A percentile compares a stretch with the other conserved stretches of the same genome.
phyloP scores from a whole-genome alignment of 2,329 filamentous ascomycete genomes.

The Emydomyces testavorans region DNA sequence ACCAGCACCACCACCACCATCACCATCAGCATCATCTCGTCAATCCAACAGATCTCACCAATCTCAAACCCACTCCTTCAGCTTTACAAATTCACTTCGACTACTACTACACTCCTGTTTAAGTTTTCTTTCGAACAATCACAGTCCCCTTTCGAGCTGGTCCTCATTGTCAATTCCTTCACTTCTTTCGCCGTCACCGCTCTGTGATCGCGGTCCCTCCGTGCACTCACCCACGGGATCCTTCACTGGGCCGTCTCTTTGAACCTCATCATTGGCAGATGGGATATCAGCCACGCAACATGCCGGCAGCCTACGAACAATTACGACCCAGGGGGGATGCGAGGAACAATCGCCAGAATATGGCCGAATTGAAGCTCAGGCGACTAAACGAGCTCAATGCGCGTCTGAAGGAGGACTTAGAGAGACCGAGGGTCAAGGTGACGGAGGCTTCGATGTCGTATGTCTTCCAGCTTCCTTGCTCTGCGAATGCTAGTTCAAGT shows the following conservation, averaged over 20 bases:
- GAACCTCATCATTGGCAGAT: slow-evolving; percentile 1
- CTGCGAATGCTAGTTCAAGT: not conserved
- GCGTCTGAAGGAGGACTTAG: slow-evolving; percentile 87
- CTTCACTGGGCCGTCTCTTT: not conserved
- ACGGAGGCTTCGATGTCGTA: slow-evolving; percentile 84
- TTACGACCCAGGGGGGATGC: slow-evolving; percentile 53
- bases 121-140: not conserved
- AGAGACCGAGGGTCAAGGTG: slow-evolving; percentile 88
- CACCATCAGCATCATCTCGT: slow-evolving; percentile 9
- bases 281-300: slow-evolving; percentile 26
- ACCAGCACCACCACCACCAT: not conserved
- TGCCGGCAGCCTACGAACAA: slow-evolving; percentile 51
- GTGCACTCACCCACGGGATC: slow-evolving; percentile 1
- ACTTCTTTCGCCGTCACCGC: not conserved
- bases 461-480: slow-evolving; percentile 25
- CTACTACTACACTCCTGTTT: slow-evolving; percentile 14
- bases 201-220: not conserved
- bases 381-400: slow-evolving; percentile 95
- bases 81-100: slow-evolving; percentile 11
- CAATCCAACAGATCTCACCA: too few relatives aligned
- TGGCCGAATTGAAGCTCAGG: slow-evolving; percentile 95
- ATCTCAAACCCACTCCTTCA: slow-evolving; percentile 18
- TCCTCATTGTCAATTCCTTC: not conserved
- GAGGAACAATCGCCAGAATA: slow-evolving; percentile 95
- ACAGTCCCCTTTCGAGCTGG: not conserved